A percentile compares a stretch with the other conserved stretches of the same genome.
Evolutionary conservation across 306 rosid genomes (phyloP).

Genomic region (Datisca glomerata): DNA sequence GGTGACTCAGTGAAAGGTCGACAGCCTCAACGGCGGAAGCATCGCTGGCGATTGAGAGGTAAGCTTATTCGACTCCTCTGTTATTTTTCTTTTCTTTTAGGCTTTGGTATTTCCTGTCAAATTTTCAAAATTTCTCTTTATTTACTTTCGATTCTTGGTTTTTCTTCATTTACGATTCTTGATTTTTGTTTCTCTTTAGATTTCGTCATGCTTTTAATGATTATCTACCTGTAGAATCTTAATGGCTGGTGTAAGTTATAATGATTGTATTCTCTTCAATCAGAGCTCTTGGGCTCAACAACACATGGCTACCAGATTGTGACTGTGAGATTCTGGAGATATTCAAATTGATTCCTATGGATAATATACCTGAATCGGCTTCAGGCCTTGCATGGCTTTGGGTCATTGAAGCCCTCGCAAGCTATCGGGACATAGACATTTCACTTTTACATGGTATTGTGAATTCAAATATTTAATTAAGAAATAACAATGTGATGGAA

Average conservation of each 20-base stretch:
- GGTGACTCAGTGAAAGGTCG: too few relatives aligned
- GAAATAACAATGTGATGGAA: not conserved
- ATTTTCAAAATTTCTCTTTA: too few relatives aligned
- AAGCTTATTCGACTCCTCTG: too few relatives aligned
- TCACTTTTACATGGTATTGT: not conserved
- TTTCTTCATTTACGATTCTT: not conserved
- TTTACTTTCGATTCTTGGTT: too few relatives aligned
- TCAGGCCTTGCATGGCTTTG: not conserved
- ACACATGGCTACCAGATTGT: too few relatives aligned
- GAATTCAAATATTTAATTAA: not conserved
- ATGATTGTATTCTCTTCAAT: too few relatives aligned
- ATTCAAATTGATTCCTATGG: not conserved
- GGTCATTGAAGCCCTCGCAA: conserved; percentile 1
- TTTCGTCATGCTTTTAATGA: not conserved
- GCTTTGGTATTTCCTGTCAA: too few relatives aligned
- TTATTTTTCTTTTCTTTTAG: too few relatives aligned
- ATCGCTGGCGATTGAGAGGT: too few relatives aligned
- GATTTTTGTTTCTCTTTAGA: not conserved
- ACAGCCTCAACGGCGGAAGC: too few relatives aligned
- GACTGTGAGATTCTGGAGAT: not conserved
- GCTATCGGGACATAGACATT: not conserved
- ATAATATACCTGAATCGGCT: not conserved
- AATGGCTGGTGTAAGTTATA: too few relatives aligned
- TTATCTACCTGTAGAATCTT: not conserved
- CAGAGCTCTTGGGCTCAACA: not conserved